Conservation (phyloP, 371 early-diverging fungal species). For the Rhizopus arrhizus region DNA sequence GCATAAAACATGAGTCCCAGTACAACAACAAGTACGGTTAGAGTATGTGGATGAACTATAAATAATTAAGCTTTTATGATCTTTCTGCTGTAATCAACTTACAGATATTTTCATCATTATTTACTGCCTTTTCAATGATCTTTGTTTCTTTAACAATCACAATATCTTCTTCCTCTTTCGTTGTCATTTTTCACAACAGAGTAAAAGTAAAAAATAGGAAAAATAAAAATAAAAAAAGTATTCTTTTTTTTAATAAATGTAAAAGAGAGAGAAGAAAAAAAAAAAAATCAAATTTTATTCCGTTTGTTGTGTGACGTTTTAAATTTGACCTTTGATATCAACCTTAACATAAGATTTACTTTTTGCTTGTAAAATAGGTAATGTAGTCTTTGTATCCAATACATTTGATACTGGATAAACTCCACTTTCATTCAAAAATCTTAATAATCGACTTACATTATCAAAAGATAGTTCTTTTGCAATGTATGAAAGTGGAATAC, state of each 20-base stretch:
- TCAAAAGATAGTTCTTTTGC: slow-evolving; percentile 52
- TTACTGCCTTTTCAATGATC: slow-evolving; percentile 12
- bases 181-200: background rate
- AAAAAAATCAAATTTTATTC: background rate
- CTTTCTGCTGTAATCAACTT: slow-evolving; percentile 3
- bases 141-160: slow-evolving; percentile 3
- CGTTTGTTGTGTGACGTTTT: slow-evolving; percentile 17
- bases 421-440: slow-evolving; percentile 47
- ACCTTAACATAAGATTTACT: slow-evolving; percentile 57
- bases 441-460: slow-evolving; percentile 26
- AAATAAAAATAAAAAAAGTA: slow-evolving; percentile 10
- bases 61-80: background rate
- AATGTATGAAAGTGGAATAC: slow-evolving; percentile 45
- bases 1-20: slow-evolving; percentile 60
- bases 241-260: background rate
- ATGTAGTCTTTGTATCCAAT: slow-evolving; percentile 59
- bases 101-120: slow-evolving; percentile 23
- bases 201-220: background rate
- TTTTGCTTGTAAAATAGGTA: slow-evolving; percentile 51
- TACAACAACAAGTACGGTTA: slow-evolving; percentile 53
- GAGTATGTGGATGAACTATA: slow-evolving; percentile 56
- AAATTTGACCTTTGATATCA: slow-evolving; percentile 70
- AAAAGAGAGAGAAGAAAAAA: slow-evolving; percentile 9
- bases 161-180: background rate
- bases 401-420: slow-evolving; percentile 20